phyloP scores from a whole-genome alignment of 371 early-diverging fungal species.

The Mortierella sp. region DNA sequence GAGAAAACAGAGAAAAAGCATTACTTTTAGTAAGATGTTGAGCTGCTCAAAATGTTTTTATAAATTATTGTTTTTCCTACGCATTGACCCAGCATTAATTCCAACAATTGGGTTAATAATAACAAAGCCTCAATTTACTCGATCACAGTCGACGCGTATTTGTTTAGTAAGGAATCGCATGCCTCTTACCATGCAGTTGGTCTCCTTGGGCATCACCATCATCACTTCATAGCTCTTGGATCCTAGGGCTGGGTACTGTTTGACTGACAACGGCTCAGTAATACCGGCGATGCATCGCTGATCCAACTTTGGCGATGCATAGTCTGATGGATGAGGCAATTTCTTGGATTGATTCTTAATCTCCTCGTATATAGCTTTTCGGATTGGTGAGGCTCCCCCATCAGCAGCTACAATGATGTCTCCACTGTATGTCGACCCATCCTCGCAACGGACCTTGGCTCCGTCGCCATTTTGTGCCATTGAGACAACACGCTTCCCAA shows the following conservation, averaged over 20 bases:
- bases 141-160: background rate
- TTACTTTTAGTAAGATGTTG: background rate
- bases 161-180: background rate
- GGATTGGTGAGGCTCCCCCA: constrained; percentile 36
- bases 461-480: constrained; percentile 36
- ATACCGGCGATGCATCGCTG: constrained; percentile 41
- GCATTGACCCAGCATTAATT: background rate
- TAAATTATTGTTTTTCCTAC: background rate
- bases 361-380: constrained; percentile 32
- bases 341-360: constrained; percentile 27
- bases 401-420: constrained; percentile 48
- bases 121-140: background rate
- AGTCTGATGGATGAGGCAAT: constrained; percentile 26
- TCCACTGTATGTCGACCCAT: constrained; percentile 31
- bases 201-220: constrained; percentile 39
- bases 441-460: constrained; percentile 38
- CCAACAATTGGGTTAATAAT: background rate
- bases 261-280: constrained; percentile 23
- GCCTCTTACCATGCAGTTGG: constrained; percentile 31
- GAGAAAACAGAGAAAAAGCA: background rate
- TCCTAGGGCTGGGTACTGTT: constrained; percentile 21
- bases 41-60: constrained; percentile 5
- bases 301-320: constrained; percentile 23
- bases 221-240: constrained; percentile 31
- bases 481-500: constrained; percentile 27